A percentile compares a stretch with the other conserved stretches of the same genome.
Evolutionary conservation across 805 yeast genomes (phyloP).

Genomic region (Yamadazyma ubonensis): DNA sequence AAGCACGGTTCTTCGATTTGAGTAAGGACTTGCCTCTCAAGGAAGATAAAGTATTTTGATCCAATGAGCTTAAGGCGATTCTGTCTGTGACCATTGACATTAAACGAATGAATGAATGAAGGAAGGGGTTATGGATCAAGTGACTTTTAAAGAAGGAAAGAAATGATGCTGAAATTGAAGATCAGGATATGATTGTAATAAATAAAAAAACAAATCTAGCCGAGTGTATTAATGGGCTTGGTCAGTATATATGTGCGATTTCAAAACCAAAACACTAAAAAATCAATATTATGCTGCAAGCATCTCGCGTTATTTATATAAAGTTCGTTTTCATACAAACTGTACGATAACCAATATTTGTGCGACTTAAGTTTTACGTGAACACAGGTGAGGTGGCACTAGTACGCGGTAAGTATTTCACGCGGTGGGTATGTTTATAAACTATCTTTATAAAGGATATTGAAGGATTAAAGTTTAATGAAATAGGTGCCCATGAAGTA

Average conservation of each 20-base stretch:
- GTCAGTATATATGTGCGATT: conserved; percentile 7
- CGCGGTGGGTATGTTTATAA: neutral
- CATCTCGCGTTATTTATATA: conserved; percentile 10
- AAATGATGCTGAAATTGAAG: neutral
- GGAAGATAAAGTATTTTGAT: conserved; percentile 5
- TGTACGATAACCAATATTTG: conserved; percentile 4
- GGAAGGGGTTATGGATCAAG: no score
- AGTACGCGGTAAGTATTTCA: neutral
- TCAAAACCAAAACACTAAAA: conserved; percentile 10
- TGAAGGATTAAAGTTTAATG: neutral
- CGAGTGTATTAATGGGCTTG: conserved; percentile 1
- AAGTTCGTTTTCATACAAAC: conserved; percentile 3
- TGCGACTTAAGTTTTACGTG: neutral
- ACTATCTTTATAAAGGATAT: neutral
- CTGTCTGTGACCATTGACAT: conserved; percentile 14
- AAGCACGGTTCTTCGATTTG: conserved; percentile 3
- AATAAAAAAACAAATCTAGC: conserved; percentile 3
- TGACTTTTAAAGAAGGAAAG: neutral
- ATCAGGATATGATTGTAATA: neutral
- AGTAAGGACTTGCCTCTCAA: conserved; percentile 1
- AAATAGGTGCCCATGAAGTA: neutral
- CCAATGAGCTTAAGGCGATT: conserved; percentile 11
- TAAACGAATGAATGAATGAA: neutral
- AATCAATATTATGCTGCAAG: conserved; percentile 1
- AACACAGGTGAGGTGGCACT: no score